A percentile compares a stretch with the other conserved stretches of the same genome.
Evolutionary conservation across 345 rosid species (phyloP).

Genomic region (Salix dunnii): DNA sequence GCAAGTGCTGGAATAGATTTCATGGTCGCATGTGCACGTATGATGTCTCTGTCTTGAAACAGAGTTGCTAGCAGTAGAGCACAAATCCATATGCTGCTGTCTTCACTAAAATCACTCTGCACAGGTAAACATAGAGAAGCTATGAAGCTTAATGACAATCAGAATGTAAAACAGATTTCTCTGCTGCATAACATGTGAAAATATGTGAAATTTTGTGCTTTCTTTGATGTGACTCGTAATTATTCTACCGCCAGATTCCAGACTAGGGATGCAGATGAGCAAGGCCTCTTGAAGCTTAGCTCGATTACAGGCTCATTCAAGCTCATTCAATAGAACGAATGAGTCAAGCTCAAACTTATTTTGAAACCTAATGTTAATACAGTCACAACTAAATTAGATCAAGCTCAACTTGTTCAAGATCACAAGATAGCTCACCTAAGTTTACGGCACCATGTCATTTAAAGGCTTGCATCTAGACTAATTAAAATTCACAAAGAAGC

Average conservation of each 20-base stretch:
- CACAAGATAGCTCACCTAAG: background rate
- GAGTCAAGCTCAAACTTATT: background rate
- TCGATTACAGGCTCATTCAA: background rate
- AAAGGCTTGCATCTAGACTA: background rate
- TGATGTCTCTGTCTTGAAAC: slow-evolving; percentile 96
- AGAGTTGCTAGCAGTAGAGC: slow-evolving; percentile 88
- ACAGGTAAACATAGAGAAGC: slow-evolving; percentile 21
- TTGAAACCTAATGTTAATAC: background rate
- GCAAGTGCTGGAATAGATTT: slow-evolving; percentile 84
- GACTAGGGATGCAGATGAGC: background rate
- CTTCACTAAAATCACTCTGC: slow-evolving; percentile 87
- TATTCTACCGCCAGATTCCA: background rate
- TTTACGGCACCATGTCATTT: background rate
- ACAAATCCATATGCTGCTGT: slow-evolving; percentile 88
- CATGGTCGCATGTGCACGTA: slow-evolving; percentile 82
- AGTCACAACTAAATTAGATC: background rate
- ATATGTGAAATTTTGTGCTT: background rate
- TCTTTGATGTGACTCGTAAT: background rate
- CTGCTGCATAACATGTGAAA: background rate
- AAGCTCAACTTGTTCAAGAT: background rate
- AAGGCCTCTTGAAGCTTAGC: background rate
- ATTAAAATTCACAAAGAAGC: background rate
- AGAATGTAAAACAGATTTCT: background rate
- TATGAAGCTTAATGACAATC: slow-evolving; percentile 9
- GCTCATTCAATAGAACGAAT: background rate